Evolutionary conservation across 768 basidiomycete species (phyloP).

Genomic region (Cytidiella melzeri): DNA sequence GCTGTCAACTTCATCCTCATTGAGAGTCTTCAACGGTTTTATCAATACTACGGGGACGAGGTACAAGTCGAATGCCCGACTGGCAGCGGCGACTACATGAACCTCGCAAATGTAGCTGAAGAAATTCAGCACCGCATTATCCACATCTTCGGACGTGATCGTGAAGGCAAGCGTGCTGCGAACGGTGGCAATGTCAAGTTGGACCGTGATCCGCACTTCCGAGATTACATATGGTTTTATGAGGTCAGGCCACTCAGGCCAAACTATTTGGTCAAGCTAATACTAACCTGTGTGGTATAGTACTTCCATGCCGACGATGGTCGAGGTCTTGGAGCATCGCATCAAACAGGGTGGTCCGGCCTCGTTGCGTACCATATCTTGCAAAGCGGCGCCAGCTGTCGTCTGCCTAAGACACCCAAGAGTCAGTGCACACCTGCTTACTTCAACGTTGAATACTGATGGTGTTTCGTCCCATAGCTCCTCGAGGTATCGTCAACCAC

Average conservation of each 20-base stretch:
- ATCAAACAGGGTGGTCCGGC: slow-evolving; percentile 98
- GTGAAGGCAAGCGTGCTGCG: slow-evolving; percentile 78
- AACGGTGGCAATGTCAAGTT: slow-evolving; percentile 88
- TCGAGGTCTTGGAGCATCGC: slow-evolving; percentile 90
- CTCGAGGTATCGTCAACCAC: slow-evolving; percentile 78
- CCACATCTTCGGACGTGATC: slow-evolving; percentile 94
- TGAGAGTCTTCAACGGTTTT: slow-evolving; percentile 93
- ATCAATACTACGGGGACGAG: slow-evolving; percentile 94
- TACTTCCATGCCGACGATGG: slow-evolving; percentile 96
- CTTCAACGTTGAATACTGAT: neutral
- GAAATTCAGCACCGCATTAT: slow-evolving; percentile 99
- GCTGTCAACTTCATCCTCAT: slow-evolving; percentile 95
- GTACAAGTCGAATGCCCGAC: slow-evolving; percentile 95
- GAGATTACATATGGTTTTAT: slow-evolving; percentile 95
- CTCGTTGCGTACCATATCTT: slow-evolving; percentile 87
- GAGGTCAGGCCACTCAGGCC: too few species aligned
- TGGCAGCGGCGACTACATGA: slow-evolving; percentile 97
- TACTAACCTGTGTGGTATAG: slow-evolving; percentile 29
- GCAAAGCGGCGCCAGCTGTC: slow-evolving; percentile 83
- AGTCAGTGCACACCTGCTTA: slow-evolving; percentile 46
- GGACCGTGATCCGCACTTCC: slow-evolving; percentile 91
- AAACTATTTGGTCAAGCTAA: neutral
- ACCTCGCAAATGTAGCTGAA: slow-evolving; percentile 87
- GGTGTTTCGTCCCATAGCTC: slow-evolving; percentile 44
- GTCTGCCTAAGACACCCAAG: slow-evolving; percentile 89